phyloP scores from a whole-genome alignment of 495 filamentous ascomycete genomes.

The Trichoderma erinaceum region DNA sequence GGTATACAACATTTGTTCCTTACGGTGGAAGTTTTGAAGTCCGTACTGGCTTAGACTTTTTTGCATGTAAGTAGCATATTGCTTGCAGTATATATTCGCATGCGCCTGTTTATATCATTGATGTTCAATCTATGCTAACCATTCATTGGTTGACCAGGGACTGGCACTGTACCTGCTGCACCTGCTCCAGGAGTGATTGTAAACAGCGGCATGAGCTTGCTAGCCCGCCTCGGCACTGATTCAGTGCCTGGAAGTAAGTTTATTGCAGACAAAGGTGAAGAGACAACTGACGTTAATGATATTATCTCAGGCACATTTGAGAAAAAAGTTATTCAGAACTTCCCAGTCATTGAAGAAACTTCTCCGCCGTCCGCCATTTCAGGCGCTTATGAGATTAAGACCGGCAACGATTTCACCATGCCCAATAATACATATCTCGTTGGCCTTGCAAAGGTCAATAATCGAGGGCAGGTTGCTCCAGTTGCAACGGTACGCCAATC shows the following conservation, averaged over 20 bases:
- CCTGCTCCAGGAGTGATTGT: neutral
- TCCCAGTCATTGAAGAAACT: neutral
- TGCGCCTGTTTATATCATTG: neutral
- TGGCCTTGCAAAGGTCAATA: constrained; percentile 2
- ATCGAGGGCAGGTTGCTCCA: constrained; percentile 1
- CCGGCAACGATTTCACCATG: neutral
- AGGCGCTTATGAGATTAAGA: neutral
- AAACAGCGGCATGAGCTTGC: neutral
- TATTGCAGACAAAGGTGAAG: too few species aligned
- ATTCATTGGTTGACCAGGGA: neutral
- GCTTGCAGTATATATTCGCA: too few species aligned
- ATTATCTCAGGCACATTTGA: neutral
- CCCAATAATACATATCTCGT: neutral
- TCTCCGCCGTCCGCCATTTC: neutral
- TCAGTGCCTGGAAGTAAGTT: neutral
- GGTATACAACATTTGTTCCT: neutral
- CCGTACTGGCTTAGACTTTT: neutral
- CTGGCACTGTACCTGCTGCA: neutral
- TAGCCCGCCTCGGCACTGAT: neutral
- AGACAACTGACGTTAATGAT: too few species aligned
- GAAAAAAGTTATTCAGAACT: neutral
- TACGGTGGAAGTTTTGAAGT: neutral
- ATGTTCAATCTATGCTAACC: neutral
- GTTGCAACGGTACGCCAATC: neutral
- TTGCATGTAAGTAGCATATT: neutral